These are phyloP conservation scores for Diatrype stigma DNA, from an alignment of 2,329 filamentous ascomycete genomes.

Conservation along the genomic window DNA sequence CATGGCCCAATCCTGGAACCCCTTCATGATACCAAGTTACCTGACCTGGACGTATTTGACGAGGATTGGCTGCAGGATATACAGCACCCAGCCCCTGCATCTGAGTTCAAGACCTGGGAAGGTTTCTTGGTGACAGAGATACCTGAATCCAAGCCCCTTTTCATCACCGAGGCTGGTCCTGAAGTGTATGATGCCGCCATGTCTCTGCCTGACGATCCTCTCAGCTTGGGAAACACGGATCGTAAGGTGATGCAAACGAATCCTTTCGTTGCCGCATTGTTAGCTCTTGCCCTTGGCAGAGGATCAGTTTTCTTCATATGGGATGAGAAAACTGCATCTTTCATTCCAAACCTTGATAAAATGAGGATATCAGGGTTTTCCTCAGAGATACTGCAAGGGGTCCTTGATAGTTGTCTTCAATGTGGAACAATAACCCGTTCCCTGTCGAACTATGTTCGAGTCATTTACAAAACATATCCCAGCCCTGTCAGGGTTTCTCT, in stretches of 20 bases:
- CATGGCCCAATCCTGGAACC: constrained; percentile 8
- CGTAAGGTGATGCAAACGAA: constrained; percentile 42
- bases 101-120: constrained; percentile 65
- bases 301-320: constrained; percentile 68
- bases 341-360: constrained; percentile 43
- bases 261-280: constrained; percentile 53
- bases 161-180: constrained; percentile 66
- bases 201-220: constrained; percentile 34
- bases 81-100: constrained; percentile 22
- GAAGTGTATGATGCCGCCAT: constrained; percentile 62
- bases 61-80: constrained; percentile 47
- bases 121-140: constrained; percentile 48
- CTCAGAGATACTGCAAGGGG: constrained; percentile 39
- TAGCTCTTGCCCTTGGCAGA: constrained; percentile 65
- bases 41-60: constrained; percentile 23
- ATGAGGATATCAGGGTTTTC: constrained; percentile 56
- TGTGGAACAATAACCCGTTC: constrained; percentile 45
- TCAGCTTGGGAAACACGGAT: constrained; percentile 33
- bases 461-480: constrained; percentile 39
- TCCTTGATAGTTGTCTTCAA: constrained; percentile 43
- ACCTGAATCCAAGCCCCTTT: constrained; percentile 40
- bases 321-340: constrained; percentile 47
- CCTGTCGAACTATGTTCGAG: constrained; percentile 43
- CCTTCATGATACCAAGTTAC: constrained; percentile 19
- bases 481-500: constrained; percentile 49